Conservation (phyloP, 208 protist species). For the Trichomonas tenax region DNA sequence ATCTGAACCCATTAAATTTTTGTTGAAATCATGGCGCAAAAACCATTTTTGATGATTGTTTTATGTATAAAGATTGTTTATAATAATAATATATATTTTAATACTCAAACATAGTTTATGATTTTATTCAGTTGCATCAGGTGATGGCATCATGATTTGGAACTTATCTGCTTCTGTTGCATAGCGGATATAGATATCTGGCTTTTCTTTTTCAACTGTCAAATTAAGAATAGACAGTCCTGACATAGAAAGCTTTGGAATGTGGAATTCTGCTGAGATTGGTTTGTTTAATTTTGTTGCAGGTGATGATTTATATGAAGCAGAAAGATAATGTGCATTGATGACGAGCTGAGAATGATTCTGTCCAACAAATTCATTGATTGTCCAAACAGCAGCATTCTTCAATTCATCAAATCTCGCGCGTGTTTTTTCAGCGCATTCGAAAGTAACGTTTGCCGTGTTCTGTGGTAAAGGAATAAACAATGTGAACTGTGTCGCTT, state of each 20-base stretch:
- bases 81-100: no score
- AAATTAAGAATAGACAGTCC: conserved; percentile 80
- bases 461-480: neutral
- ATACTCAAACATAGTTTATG: no score
- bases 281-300: neutral
- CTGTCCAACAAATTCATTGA: conserved; percentile 52
- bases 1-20: no score
- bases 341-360: conserved; percentile 39
- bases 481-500: neutral
- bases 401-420: conserved; percentile 19
- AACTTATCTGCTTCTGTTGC: conserved; percentile 84
- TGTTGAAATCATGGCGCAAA: no score
- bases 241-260: conserved; percentile 77
- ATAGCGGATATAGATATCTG: conserved; percentile 95
- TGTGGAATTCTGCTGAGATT: conserved; percentile 24
- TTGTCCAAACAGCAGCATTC: conserved; percentile 30
- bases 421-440: conserved; percentile 29
- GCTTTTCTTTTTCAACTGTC: conserved; percentile 56
- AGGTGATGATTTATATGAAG: neutral
- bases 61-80: no score
- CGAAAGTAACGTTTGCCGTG: conserved; percentile 67
- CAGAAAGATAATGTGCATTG: neutral
- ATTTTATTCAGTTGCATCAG: neutral
- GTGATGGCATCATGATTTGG: conserved; percentile 56
- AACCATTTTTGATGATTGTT: no score